Evolutionary conservation across 352 stramenopile species (phyloP), one percentile per base, ranked within the genome.

Genomic region (Phytophthora cryptogea): DNA sequence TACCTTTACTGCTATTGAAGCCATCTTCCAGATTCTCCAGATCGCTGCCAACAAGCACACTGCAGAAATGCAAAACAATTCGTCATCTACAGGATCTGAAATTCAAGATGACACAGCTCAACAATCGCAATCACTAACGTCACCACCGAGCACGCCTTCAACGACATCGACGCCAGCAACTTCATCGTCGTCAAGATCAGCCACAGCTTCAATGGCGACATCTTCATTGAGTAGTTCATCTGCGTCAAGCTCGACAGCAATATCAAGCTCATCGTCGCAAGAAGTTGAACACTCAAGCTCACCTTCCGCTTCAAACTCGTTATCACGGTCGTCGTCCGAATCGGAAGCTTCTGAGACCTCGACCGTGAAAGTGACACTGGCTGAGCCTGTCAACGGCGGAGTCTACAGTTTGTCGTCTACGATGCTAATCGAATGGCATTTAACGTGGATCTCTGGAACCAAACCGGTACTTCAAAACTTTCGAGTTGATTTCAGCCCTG

Each of bases 401-500:
- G 69, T 86, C 5, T 84, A 83, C 62, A 71, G 39, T 10, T 45
- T 87, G 13, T 65, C 72, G n/a, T 74, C 69, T 2, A 69, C 52
- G 4, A 66, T 88, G 20, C 59, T 69, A 0, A 50, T 88, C 43
- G 65, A 74, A 31, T 88, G 78, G 78, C 47, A 64, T n/a, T 41
- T 88, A 5, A 39, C 52, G 5, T 40, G 63, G 11, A 26, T 72
- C 5, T 63, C 61, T 8, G 71, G 68, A 13, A 41, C 37, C 5
- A 44, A 72, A 16, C 59, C 64, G 13, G 60, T 30, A 10, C 43
- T 81, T 13, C 20, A 68, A 23, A 51, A 39, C 9, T 74, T 88
- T 30, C 47, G 59, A 16, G 59, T 88, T 20, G 75, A 83, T 32
- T 88, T 88, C 41, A 85, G 73, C 11, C 58, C 60, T 37, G 70